These are phyloP conservation scores for Mercurialis annua DNA, from an alignment of 345 rosid species.

Conservation along the genomic window DNA sequence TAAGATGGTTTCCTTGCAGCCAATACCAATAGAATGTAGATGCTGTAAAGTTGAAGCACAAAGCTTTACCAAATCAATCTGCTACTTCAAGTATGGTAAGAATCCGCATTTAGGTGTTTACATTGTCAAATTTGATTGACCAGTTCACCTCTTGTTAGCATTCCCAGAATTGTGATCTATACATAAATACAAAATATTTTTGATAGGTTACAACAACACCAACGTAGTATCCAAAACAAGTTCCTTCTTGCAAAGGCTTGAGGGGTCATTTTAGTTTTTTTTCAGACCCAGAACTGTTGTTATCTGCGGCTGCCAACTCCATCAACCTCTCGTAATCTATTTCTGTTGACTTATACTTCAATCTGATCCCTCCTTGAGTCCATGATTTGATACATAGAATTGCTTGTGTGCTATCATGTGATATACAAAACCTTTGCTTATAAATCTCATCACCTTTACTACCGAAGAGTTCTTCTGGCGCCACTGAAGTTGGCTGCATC, in stretches of 20 bases:
- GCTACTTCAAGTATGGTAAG: not conserved
- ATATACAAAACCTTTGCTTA: constrained; percentile 65
- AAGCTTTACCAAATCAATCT: not conserved
- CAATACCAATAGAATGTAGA: not conserved
- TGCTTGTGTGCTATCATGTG: constrained; percentile 65
- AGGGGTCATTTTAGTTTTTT: constrained; percentile 47
- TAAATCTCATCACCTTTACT: constrained; percentile 68
- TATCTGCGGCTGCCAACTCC: constrained; percentile 64
- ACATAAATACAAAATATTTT: constrained; percentile 20
- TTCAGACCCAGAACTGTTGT: constrained; percentile 35
- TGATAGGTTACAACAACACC: constrained; percentile 26
- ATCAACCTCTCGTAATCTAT: constrained; percentile 78
- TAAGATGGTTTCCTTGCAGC: not conserved
- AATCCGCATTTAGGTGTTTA: not conserved
- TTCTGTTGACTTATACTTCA: constrained; percentile 67
- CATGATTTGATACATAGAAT: constrained; percentile 82
- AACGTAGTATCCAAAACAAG: not conserved
- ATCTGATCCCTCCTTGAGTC: constrained; percentile 68
- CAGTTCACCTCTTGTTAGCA: constrained; percentile 19
- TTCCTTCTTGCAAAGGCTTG: not conserved
- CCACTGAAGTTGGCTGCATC: constrained; percentile 72
- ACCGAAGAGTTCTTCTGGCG: constrained; percentile 77
- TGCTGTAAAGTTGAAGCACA: not conserved
- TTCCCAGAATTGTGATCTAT: constrained; percentile 26
- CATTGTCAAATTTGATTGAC: not conserved